Percentiles rank a stretch among this genome's conserved stretches.
These are phyloP conservation scores for Zygoascus tannicola DNA, from an alignment of 805 yeast genomes.

Conservation along the genomic window DNA sequence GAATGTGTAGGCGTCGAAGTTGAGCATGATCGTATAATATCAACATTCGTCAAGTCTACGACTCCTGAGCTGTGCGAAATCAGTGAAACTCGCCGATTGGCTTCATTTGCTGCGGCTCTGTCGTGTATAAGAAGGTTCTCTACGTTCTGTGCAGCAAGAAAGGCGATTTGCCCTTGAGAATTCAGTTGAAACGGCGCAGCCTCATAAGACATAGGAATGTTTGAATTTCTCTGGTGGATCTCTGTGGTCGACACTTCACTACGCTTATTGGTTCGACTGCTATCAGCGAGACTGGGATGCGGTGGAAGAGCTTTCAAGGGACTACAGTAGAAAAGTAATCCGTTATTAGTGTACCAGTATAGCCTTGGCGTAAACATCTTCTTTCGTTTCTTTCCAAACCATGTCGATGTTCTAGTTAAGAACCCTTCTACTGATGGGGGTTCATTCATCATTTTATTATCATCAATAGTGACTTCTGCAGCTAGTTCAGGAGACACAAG, in stretches of 20 bases:
- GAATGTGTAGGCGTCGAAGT: background rate
- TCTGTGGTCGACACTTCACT: conserved; percentile 14
- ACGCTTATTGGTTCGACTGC: conserved; percentile 21
- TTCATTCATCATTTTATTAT: conserved; percentile 33
- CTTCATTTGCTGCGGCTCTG: conserved; percentile 50
- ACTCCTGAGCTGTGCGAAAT: conserved; percentile 51
- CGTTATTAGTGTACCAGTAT: conserved; percentile 56
- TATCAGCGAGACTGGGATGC: conserved; percentile 34
- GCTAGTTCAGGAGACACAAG: conserved; percentile 2
- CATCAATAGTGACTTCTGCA: background rate
- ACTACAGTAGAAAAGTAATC: conserved; percentile 49
- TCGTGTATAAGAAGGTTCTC: conserved; percentile 45
- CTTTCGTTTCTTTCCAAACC: conserved; percentile 35
- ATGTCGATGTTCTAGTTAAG: conserved; percentile 45
- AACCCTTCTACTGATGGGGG: conserved; percentile 82
- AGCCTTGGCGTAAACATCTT: conserved; percentile 36
- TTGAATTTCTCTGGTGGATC: conserved; percentile 8
- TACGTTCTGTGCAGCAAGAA: conserved; percentile 38
- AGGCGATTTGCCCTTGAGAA: conserved; percentile 42
- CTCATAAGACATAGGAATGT: conserved; percentile 34
- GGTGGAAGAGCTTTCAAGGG: conserved; percentile 54
- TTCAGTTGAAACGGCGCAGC: conserved; percentile 50
- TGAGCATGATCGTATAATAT: conserved; percentile 24
- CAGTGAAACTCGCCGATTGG: conserved; percentile 49
- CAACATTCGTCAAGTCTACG: conserved; percentile 48